Evolutionary conservation across 352 stramenopile species (phyloP).

Genomic region (Phytophthora pistaciae): DNA sequence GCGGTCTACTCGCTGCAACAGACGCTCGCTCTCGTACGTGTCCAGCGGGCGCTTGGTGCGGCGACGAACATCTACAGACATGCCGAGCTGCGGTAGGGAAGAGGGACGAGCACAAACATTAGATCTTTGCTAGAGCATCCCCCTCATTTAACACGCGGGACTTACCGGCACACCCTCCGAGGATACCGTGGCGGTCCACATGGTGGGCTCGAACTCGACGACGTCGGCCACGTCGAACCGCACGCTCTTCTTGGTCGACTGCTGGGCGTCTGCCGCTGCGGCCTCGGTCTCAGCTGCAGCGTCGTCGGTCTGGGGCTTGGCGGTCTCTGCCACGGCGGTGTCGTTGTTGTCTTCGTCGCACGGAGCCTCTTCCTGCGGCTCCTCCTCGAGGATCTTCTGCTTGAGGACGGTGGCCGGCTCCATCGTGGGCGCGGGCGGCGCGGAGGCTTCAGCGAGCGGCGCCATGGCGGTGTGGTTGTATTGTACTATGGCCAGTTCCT

Average conservation of each 20-base stretch:
- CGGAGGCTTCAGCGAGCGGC: constrained; percentile 38
- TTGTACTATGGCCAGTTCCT: constrained; percentile 35
- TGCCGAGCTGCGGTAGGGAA: constrained; percentile 48
- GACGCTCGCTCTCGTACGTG: constrained; percentile 71
- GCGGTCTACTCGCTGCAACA: constrained; percentile 57
- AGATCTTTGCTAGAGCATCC: constrained; percentile 3
- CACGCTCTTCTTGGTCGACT: constrained; percentile 49
- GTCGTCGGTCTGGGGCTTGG: constrained; percentile 13
- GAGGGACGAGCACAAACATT: neutral
- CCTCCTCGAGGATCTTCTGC: constrained; percentile 33
- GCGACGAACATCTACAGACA: constrained; percentile 75
- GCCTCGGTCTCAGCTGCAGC: neutral
- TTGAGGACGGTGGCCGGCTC: constrained; percentile 29
- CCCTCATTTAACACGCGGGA: neutral
- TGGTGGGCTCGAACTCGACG: constrained; percentile 85
- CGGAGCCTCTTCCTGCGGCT: constrained; percentile 27
- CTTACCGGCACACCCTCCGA: constrained; percentile 81
- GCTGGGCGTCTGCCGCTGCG: constrained; percentile 3
- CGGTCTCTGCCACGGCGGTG: neutral
- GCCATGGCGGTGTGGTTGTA: constrained; percentile 32
- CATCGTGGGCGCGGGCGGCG: neutral
- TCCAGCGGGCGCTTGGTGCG: constrained; percentile 71
- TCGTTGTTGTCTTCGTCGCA: constrained; percentile 37
- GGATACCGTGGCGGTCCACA: constrained; percentile 82
- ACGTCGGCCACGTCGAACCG: constrained; percentile 72